phyloP scores from a whole-genome alignment of 2,329 filamentous ascomycete species.

The Fusarium stilboides region DNA sequence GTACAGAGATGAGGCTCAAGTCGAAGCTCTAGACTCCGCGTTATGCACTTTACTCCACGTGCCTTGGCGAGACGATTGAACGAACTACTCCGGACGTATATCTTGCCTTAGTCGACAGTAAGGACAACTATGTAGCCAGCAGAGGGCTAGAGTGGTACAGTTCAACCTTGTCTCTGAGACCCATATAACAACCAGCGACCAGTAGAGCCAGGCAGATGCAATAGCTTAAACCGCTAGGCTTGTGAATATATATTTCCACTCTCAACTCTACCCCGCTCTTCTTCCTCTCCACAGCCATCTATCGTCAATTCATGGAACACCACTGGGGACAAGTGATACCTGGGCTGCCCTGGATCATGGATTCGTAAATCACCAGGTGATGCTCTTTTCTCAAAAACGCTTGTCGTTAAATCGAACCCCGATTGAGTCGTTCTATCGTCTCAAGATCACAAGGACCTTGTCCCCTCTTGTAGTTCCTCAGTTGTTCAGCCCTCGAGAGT shows the following conservation, averaged over 20 bases:
- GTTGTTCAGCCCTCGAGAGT: slow-evolving; percentile 18
- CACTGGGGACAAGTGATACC: slow-evolving; percentile 24
- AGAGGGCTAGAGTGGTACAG: background rate
- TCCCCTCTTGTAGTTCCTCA: background rate
- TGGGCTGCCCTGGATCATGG: slow-evolving; percentile 36
- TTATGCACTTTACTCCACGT: slow-evolving; percentile 19
- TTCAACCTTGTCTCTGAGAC: slow-evolving; percentile 8
- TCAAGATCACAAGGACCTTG: slow-evolving; percentile 18
- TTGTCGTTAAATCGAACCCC: slow-evolving; percentile 28
- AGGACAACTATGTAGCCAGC: slow-evolving; percentile 9
- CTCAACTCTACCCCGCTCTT: slow-evolving; percentile 11
- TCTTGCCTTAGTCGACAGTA: background rate
- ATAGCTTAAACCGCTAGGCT: slow-evolving; percentile 1
- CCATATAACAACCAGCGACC: slow-evolving; percentile 1
- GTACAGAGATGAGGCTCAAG: slow-evolving; percentile 27
- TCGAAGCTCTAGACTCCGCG: slow-evolving; percentile 13
- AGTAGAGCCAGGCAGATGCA: background rate
- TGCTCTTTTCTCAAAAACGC: slow-evolving; percentile 34
- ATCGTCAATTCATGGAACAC: slow-evolving; percentile 19
- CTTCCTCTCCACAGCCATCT: slow-evolving; percentile 10
- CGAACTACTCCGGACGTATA: background rate
- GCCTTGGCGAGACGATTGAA: slow-evolving; percentile 5
- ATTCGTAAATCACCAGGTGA: slow-evolving; percentile 39
- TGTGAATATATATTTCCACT: slow-evolving; percentile 20
- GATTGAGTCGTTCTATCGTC: slow-evolving; percentile 25